phyloP scores from a whole-genome alignment of 495 filamentous ascomycete species.

The Lasiosphaeria ovina region DNA sequence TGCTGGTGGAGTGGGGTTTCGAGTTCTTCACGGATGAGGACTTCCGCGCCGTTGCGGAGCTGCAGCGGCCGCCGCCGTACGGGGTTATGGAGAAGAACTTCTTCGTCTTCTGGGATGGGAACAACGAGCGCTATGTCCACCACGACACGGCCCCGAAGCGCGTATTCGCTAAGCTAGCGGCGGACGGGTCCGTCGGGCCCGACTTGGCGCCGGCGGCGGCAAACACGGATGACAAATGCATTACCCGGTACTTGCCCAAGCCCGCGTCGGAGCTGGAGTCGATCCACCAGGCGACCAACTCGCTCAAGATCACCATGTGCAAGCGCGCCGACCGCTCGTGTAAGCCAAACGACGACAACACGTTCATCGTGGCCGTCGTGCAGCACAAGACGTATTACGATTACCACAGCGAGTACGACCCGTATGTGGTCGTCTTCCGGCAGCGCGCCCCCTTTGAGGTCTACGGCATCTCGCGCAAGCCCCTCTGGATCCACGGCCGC shows the following conservation, averaged over 20 bases:
- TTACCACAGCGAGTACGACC: conserved; percentile 52
- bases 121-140: conserved; percentile 46
- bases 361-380: conserved; percentile 50
- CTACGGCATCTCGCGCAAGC: conserved; percentile 47
- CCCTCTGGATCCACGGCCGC: conserved; percentile 52
- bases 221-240: conserved; percentile 37
- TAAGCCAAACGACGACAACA: conserved; percentile 40
- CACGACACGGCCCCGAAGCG: conserved; percentile 49
- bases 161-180: conserved; percentile 40
- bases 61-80: conserved; percentile 44
- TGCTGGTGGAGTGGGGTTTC: conserved; percentile 43
- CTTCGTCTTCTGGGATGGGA: conserved; percentile 54
- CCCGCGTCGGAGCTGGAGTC: conserved; percentile 33
- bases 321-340: conserved; percentile 44
- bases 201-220: conserved; percentile 37
- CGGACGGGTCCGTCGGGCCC: conserved; percentile 40
- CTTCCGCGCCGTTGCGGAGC: conserved; percentile 43
- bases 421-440: conserved; percentile 50
- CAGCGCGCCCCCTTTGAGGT: conserved; percentile 47
- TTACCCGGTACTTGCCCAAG: conserved; percentile 40
- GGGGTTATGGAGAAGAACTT: conserved; percentile 53
- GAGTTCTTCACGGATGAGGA: conserved; percentile 17
- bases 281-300: conserved; percentile 58
- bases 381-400: conserved; percentile 50
- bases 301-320: conserved; percentile 52